Conservation (phyloP, 225 moss, liverwort and hornwort species). For the Pleurozium schreberi region DNA sequence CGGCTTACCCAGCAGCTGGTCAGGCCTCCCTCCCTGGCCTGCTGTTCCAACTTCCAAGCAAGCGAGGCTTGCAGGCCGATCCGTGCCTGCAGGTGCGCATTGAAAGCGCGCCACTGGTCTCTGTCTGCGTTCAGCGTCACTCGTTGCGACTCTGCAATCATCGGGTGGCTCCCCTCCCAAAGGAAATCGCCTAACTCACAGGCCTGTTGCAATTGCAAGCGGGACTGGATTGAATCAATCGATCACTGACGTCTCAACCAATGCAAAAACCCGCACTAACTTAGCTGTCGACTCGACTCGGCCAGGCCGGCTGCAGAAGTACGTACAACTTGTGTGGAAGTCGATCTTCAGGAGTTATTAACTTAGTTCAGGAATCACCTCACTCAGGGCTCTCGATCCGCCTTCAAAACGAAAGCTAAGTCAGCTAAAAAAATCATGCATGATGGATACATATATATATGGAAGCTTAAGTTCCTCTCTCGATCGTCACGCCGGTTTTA, state of each 20-base stretch:
- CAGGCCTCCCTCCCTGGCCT: not conserved
- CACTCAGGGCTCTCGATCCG: not conserved
- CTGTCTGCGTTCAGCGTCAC: not conserved
- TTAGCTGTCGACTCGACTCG: no score
- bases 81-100: not conserved
- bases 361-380: not conserved
- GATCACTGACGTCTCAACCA: slow-evolving; percentile 6
- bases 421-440: not conserved
- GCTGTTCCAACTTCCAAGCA: not conserved
- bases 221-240: not conserved
- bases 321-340: not conserved
- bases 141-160: not conserved
- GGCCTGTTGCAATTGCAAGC: not conserved
- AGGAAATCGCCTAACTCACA: not conserved
- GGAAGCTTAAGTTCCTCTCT: not conserved
- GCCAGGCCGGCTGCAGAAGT: not conserved
- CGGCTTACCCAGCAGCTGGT: no score
- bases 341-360: not conserved
- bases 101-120: not conserved
- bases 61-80: not conserved
- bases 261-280: not conserved
- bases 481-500: not conserved
- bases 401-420: not conserved
- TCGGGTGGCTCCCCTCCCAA: not conserved
- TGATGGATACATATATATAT: not conserved